Evolutionary conservation across 441 rosid species (phyloP), one percentile per base, ranked within the genome.

Genomic region (Croton laevigatus): DNA sequence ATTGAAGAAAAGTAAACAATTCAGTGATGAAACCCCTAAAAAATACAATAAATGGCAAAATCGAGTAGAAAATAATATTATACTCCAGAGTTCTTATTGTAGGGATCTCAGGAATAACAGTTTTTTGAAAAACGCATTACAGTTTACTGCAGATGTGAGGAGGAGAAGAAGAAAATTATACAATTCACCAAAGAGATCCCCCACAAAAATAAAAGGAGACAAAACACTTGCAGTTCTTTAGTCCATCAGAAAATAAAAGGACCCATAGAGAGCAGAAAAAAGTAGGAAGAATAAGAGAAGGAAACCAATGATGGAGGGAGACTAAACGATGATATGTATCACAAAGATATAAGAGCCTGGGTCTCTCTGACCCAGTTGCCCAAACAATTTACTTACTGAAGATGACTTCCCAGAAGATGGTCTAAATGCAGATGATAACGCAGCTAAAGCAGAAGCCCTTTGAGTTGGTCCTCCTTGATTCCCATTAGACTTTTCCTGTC

Each of bases 361-460:
- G 36, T 58, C 32, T 65, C 44, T 49, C 51, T 59, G 52, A 63
- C 53, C 48, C 19, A 53, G 49, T 40, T 20, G 68, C 63, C 62
- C 58, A 11, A 51, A 70, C 51, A 73, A 62, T 23, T 68, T 51
- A 75, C 71, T 79, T 87, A 89, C 94, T 74, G 72, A 55, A 69
- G 88, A 49, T 49, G 87, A 54, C 83, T 72, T 87, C 71, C 76
- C 87, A 80, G 89, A 73, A 73, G 98, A 87, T 65, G 95, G 85
- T 36, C 79, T 88, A 73, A 96, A 93, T 22, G 99, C 99, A 76
- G 95, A 86, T 69, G 86, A 81, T 77, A 96, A 87, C 74, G 99
- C 99, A 70, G 98, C 97, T 76, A 96, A 82, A 78, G 99, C 99
- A 62, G 97, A 92, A 83, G 99, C 99, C 73, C 99, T 86, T 86